phyloP scores from a whole-genome alignment of 352 stramenopile genomes.

The Elongisporangium undulatum region DNA sequence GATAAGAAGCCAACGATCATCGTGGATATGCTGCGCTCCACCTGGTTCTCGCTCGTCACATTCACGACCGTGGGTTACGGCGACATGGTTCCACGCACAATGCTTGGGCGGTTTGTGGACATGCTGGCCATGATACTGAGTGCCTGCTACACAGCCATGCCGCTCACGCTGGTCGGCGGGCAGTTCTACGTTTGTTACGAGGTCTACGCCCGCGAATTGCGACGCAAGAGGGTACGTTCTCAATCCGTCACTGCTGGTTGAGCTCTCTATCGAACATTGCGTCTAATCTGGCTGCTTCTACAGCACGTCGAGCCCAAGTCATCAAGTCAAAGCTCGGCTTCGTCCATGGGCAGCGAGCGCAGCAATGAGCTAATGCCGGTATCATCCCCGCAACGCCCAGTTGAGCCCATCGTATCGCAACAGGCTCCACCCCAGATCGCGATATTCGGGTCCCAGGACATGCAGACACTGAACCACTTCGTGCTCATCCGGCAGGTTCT shows the following conservation, averaged over 20 bases:
- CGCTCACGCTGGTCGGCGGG: slow-evolving; percentile 43
- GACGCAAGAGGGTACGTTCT: slow-evolving; percentile 15
- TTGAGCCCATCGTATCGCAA: not conserved
- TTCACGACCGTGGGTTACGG: slow-evolving; percentile 55
- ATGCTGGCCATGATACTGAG: slow-evolving; percentile 47
- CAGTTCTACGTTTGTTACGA: slow-evolving; percentile 69
- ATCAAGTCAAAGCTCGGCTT: not conserved
- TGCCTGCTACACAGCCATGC: slow-evolving; percentile 59
- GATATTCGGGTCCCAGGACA: slow-evolving; percentile 6
- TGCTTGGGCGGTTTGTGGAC: slow-evolving; percentile 37
- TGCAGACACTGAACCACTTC: slow-evolving; percentile 42
- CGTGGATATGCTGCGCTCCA: slow-evolving; percentile 40
- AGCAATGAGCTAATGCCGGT: not conserved
- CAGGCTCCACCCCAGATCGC: not conserved
- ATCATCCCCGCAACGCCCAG: not conserved
- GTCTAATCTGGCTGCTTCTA: not conserved
- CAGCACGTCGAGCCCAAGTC: not conserved
- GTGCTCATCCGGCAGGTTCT: slow-evolving; percentile 39
- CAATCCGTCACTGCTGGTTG: not conserved
- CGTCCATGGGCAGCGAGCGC: not conserved
- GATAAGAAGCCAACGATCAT: slow-evolving; percentile 24
- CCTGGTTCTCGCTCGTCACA: slow-evolving; percentile 41
- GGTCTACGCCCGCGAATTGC: slow-evolving; percentile 28
- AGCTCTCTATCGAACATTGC: not conserved
- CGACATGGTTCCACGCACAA: slow-evolving; percentile 33